Evolutionary conservation across 208 protist species (phyloP), one percentile per base, ranked within the genome.

Genomic region (Crithidia brevicula): DNA sequence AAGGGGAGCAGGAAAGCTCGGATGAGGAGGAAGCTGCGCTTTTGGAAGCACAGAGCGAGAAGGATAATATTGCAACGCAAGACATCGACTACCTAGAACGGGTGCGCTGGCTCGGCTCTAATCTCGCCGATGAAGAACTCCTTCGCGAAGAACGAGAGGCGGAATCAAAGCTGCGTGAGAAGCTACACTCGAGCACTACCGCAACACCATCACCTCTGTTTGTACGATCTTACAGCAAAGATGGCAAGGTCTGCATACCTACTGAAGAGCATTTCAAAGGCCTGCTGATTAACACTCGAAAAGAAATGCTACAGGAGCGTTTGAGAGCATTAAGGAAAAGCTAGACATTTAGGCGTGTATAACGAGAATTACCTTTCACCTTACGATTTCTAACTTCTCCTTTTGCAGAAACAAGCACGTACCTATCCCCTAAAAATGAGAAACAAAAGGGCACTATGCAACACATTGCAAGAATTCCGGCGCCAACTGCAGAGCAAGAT

Each of bases 251-350:
- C 4, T 34, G 34, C 25, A 40, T 91, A 34, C 88, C 84, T 30
- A 68, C 69, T 25, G 88, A 93, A 62, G 72, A 82, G 7, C 42
- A 83, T 6, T 86, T 85, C 28, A 83, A 77, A 67, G 72, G 62
- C 16, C 20, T 76, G 11, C 36, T 77, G 11, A 43, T 90, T 18
- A 40, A 77, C 25, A 65, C 75, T 42, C 52, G 76, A 18, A 86
- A 89, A 50, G 66, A 75, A 52, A 36, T 23, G 36, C 54, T 92
- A 28, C 76, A 83, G 45, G 68, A 76, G 18, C 76, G 79, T 30
- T 46, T 86, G 34, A 72, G 52, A 27, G 45, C 54, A 0, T 15
- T 79, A 22, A 49, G 34, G 43, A 43, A 51, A 62, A 68, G 51
- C 4, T 34, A 20, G 47, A 9, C n/a, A n/a, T n/a, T n/a, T n/a